A percentile compares a stretch with the other conserved stretches of the same genome.
Evolutionary conservation across 345 rosid species (phyloP).

Genomic region (Euphorbia pulcherrima): DNA sequence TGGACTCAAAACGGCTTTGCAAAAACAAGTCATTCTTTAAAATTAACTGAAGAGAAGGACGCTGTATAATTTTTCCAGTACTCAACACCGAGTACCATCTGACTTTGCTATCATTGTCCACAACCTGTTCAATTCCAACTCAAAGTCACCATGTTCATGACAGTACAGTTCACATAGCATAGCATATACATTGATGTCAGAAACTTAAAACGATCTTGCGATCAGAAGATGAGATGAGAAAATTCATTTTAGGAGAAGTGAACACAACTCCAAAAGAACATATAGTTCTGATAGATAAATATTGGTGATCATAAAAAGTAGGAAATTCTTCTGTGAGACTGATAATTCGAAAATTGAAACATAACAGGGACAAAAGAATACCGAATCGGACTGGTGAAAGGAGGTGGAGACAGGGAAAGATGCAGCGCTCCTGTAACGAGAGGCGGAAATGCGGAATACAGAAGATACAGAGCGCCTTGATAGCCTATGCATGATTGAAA

Average conservation of each 20-base stretch:
- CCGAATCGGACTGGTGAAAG: constrained; percentile 34
- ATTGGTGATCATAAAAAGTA: neutral
- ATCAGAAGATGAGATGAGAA: no score
- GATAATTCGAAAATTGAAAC: neutral
- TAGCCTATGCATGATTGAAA: constrained; percentile 54
- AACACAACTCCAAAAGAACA: neutral
- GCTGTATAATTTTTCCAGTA: constrained; percentile 29
- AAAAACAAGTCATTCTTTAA: constrained; percentile 36
- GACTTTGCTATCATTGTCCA: constrained; percentile 29
- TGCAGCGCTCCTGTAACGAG: constrained; percentile 31
- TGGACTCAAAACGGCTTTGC: constrained; percentile 55
- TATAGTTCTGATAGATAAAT: neutral
- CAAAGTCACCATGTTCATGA: neutral
- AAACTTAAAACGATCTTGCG: no score
- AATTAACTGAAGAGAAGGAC: constrained; percentile 26
- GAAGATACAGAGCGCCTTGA: constrained; percentile 64
- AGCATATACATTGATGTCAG: neutral
- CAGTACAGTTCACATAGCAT: neutral
- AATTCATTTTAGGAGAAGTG: no score
- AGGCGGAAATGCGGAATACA: constrained; percentile 42
- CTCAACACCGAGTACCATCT: constrained; percentile 60
- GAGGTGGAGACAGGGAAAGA: constrained; percentile 40
- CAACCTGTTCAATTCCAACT: constrained; percentile 32
- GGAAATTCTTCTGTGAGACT: neutral
- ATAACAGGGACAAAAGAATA: constrained; percentile 25